phyloP scores from a whole-genome alignment of 345 rosid genomes.

The Rhizophora apiculata region DNA sequence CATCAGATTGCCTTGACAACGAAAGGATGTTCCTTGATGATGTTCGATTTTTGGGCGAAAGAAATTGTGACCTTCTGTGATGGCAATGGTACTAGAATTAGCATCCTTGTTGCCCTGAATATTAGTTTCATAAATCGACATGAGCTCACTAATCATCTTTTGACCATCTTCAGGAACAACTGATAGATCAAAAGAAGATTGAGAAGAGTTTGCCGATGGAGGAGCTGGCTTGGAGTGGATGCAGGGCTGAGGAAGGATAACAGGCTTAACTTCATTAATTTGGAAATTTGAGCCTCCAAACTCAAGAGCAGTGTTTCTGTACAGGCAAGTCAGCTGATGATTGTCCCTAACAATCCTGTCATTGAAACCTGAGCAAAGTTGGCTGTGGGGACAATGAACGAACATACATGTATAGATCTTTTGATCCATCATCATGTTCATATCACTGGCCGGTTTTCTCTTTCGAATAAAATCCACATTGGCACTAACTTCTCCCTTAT shows the following conservation, averaged over 20 bases:
- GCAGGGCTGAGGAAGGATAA: constrained; percentile 48
- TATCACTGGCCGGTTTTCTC: constrained; percentile 56
- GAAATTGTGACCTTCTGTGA: constrained; percentile 40
- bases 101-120: constrained; percentile 49
- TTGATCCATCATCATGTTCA: constrained; percentile 47
- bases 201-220: constrained; percentile 28
- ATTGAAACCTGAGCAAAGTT: constrained; percentile 51
- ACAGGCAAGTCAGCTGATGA: constrained; percentile 69
- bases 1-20: constrained; percentile 42
- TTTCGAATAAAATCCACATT: constrained; percentile 46
- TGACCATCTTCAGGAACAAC: constrained; percentile 96
- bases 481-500: constrained; percentile 51
- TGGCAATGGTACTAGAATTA: constrained; percentile 24
- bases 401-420: constrained; percentile 59
- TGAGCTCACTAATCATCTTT: constrained; percentile 76
- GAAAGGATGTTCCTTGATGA: constrained; percentile 53
- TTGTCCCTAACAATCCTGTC: constrained; percentile 75
- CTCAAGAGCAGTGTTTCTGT: constrained; percentile 40
- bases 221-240: constrained; percentile 49
- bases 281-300: constrained; percentile 59
- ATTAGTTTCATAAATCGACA: constrained; percentile 71
- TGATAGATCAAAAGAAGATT: constrained; percentile 56
- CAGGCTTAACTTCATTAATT: constrained; percentile 73
- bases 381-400: constrained; percentile 61
- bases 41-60: constrained; percentile 50